A percentile compares a stretch with the other conserved stretches of the same genome.
Conservation (phyloP, 2,329 filamentous ascomycete species). For the Fusarium sp. region DNA sequence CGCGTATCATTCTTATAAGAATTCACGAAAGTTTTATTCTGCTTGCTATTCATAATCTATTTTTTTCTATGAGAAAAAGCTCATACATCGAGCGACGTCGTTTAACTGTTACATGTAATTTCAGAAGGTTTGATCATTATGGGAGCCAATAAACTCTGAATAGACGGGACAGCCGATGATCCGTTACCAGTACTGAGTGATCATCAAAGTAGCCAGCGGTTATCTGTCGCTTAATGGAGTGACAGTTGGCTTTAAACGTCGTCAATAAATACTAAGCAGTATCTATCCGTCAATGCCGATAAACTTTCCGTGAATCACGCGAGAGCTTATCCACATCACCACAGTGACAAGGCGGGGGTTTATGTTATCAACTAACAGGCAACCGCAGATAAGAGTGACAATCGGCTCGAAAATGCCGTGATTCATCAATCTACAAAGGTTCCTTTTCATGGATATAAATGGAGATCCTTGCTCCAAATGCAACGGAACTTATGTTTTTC, state of each 20-base stretch:
- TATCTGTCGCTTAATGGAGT: background rate
- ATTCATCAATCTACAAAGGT: constrained; percentile 17
- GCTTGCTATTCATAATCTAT: background rate
- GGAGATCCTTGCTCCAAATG: constrained; percentile 24
- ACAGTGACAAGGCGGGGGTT: background rate
- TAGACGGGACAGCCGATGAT: background rate
- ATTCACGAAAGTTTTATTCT: background rate
- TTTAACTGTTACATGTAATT: background rate
- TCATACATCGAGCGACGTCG: background rate
- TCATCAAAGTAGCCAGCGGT: background rate
- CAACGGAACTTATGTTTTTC: constrained; percentile 29
- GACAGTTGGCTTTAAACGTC: background rate
- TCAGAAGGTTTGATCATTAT: background rate
- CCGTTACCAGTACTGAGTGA: background rate
- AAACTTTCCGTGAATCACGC: background rate
- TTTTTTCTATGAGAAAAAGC: no score
- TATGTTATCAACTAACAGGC: background rate
- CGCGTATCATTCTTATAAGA: background rate
- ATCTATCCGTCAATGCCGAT: background rate
- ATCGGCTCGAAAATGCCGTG: background rate
- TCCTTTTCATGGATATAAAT: background rate
- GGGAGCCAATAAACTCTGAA: background rate
- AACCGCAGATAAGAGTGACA: background rate
- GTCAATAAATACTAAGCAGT: background rate
- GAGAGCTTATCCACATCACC: background rate